phyloP scores from a whole-genome alignment of 768 basidiomycete species.

The Amanita muscaria region DNA sequence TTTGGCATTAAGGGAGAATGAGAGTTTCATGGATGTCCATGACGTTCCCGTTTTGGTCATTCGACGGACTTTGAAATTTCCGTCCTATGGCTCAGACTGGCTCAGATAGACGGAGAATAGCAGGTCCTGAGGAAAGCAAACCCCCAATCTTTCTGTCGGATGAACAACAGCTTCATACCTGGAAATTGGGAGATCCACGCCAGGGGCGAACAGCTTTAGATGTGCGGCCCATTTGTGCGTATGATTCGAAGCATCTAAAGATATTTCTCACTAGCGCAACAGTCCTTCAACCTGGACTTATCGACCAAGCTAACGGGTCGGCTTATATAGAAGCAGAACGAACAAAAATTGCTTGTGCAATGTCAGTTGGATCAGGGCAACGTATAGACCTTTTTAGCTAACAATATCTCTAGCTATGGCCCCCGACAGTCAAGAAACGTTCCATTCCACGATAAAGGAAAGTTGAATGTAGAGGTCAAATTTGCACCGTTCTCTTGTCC shows the following conservation, averaged over 20 bases:
- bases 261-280: slow-evolving; percentile 7
- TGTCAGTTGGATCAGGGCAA: slow-evolving; percentile 47
- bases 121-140: slow-evolving; percentile 81
- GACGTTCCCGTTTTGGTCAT: slow-evolving; percentile 14
- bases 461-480: slow-evolving; percentile 91
- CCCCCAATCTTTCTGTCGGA: slow-evolving; percentile 50
- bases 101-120: slow-evolving; percentile 82
- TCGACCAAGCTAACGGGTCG: slow-evolving; percentile 91
- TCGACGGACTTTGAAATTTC: slow-evolving; percentile 26
- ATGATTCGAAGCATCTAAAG: not conserved
- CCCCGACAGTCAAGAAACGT: slow-evolving; percentile 77
- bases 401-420: slow-evolving; percentile 49
- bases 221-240: slow-evolving; percentile 81
- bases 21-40: slow-evolving; percentile 65
- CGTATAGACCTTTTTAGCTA: slow-evolving; percentile 8
- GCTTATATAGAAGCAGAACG: slow-evolving; percentile 91
- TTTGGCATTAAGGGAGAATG: slow-evolving; percentile 66
- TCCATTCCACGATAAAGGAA: slow-evolving; percentile 80
- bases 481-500: slow-evolving; percentile 89
- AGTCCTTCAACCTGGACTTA: slow-evolving; percentile 88
- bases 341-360: slow-evolving; percentile 92
- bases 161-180: slow-evolving; percentile 18
- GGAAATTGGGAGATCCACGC: slow-evolving; percentile 32
- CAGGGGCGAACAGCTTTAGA: slow-evolving; percentile 47
- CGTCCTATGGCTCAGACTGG: slow-evolving; percentile 39